phyloP scores from a whole-genome alignment of 768 basidiomycete genomes.

The Candolleomyces aberdarensis region DNA sequence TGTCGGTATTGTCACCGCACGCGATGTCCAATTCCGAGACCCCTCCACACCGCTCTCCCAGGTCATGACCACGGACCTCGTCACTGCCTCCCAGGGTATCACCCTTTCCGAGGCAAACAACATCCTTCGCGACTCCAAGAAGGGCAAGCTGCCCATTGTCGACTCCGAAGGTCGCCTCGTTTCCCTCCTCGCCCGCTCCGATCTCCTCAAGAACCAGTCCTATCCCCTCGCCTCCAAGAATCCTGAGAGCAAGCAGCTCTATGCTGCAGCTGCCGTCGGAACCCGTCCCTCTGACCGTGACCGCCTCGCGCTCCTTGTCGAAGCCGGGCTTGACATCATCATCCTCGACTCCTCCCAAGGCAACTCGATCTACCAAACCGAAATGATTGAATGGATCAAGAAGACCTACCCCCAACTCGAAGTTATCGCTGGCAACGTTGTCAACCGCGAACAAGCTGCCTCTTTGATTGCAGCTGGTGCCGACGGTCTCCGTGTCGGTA shows the following conservation, averaged over 20 bases:
- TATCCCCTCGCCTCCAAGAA: conserved; percentile 94
- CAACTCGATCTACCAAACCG: conserved; percentile 89
- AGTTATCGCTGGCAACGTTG: conserved; percentile 96
- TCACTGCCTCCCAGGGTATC: conserved; percentile 85
- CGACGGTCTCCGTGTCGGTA: conserved; percentile 92
- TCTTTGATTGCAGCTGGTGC: conserved; percentile 91
- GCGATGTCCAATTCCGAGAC: conserved; percentile 92
- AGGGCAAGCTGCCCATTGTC: conserved; percentile 88
- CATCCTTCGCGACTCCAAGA: conserved; percentile 93
- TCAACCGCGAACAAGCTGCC: conserved; percentile 96
- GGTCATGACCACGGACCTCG: conserved; percentile 87
- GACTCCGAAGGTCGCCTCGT: conserved; percentile 52
- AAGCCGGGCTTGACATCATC: conserved; percentile 94
- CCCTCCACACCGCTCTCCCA: conserved; percentile 61
- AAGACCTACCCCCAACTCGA: conserved; percentile 79
- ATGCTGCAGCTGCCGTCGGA: conserved; percentile 93
- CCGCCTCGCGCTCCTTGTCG: conserved; percentile 79
- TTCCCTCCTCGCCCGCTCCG: conserved; percentile 90
- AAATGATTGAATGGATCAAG: conserved; percentile 96
- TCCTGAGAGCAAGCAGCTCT: conserved; percentile 89
- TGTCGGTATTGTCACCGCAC: conserved; percentile 92
- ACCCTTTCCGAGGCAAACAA: conserved; percentile 90
- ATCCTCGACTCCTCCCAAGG: conserved; percentile 96
- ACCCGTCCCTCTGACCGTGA: conserved; percentile 88
- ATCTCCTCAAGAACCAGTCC: conserved; percentile 95